These are phyloP conservation scores for Coprinellus micaceus DNA, from an alignment of 768 basidiomycete species.

Conservation along the genomic window DNA sequence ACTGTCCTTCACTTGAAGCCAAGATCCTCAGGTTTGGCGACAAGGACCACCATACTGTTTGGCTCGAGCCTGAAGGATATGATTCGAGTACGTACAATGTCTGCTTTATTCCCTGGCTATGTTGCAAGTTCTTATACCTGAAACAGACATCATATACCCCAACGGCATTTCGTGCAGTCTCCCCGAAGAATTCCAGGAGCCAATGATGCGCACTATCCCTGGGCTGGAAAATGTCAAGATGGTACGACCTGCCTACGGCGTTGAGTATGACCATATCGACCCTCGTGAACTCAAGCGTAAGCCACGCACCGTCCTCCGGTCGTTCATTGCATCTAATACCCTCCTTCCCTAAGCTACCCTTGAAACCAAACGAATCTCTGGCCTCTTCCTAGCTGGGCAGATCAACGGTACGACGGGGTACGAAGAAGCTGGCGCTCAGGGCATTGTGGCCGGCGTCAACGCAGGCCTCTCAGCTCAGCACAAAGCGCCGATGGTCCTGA, in stretches of 20 bases:
- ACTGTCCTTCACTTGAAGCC: conserved; percentile 87
- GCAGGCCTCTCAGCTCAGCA: conserved; percentile 67
- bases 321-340: neutral
- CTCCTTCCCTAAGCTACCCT: conserved; percentile 53
- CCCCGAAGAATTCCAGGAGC: conserved; percentile 80
- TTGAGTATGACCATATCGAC: conserved; percentile 91
- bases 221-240: conserved; percentile 84
- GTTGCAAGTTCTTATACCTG: neutral
- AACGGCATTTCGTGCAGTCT: conserved; percentile 87
- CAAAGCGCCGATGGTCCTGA: conserved; percentile 56
- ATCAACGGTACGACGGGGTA: conserved; percentile 95
- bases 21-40: conserved; percentile 79
- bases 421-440: conserved; percentile 92
- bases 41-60: conserved; percentile 69
- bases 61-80: conserved; percentile 92
- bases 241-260: conserved; percentile 84
- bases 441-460: conserved; percentile 83
- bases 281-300: conserved; percentile 72
- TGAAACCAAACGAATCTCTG: conserved; percentile 83
- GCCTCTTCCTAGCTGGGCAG: conserved; percentile 85
- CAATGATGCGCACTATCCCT: conserved; percentile 79
- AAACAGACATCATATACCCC: conserved; percentile 79
- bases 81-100: conserved; percentile 57
- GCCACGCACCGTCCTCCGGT: conserved; percentile 22
- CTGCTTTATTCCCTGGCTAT: conserved; percentile 1